A percentile compares a stretch with the other conserved stretches of the same genome.
Conservation (phyloP, 345 rosid genomes). For the Euphorbia peplus region DNA sequence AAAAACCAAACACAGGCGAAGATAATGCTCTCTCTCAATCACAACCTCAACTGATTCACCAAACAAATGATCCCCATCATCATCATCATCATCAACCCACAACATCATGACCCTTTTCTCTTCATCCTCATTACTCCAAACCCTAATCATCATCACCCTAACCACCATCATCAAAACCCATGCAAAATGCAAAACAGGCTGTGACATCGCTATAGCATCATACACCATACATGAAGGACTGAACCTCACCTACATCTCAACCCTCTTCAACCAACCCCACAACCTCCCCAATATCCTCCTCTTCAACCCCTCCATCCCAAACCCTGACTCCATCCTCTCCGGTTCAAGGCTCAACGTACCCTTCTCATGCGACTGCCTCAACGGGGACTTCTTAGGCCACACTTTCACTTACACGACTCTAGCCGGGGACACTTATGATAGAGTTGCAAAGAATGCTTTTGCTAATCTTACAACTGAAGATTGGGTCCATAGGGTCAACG, state of each 20-base stretch:
- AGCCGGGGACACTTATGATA: slow-evolving; percentile 31
- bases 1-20: too few relatives aligned
- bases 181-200: slow-evolving; percentile 40
- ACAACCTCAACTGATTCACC: neutral
- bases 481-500: slow-evolving; percentile 42
- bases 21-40: neutral
- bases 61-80: neutral
- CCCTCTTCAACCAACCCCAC: slow-evolving; percentile 20
- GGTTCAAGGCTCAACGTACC: slow-evolving; percentile 37
- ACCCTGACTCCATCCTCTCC: slow-evolving; percentile 14
- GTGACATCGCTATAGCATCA: slow-evolving; percentile 41
- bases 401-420: slow-evolving; percentile 36
- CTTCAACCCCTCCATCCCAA: slow-evolving; percentile 31
- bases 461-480: slow-evolving; percentile 41
- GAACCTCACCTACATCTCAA: slow-evolving; percentile 42
- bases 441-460: slow-evolving; percentile 23
- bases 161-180: slow-evolving; percentile 3
- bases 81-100: too few relatives aligned
- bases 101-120: neutral
- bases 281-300: slow-evolving; percentile 25
- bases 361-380: slow-evolving; percentile 45
- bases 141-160: neutral
- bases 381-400: slow-evolving; percentile 47
- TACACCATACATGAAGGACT: slow-evolving; percentile 36
- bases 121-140: too few relatives aligned